phyloP scores from a whole-genome alignment of 192 early-diverging fungal genomes.

The Coemansia sp. region DNA sequence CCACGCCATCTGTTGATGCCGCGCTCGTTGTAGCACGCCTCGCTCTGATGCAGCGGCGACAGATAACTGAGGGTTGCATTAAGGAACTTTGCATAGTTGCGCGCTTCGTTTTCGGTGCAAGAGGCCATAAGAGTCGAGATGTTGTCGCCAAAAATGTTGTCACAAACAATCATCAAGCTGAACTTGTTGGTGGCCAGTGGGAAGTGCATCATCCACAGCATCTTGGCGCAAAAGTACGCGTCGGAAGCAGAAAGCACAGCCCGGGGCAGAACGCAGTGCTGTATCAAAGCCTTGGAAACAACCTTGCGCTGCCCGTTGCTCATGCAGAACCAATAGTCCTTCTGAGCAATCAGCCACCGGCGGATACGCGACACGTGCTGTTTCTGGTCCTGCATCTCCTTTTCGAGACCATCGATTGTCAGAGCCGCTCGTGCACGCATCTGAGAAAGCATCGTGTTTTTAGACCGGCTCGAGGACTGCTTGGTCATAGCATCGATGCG shows the following conservation, averaged over 20 bases:
- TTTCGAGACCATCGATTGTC: constrained; percentile 31
- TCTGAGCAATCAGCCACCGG: constrained; percentile 50
- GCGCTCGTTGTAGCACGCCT: constrained; percentile 38
- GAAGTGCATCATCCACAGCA: constrained; percentile 51
- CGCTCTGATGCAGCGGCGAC: constrained; percentile 30
- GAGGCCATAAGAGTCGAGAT: constrained; percentile 37
- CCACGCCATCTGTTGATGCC: constrained; percentile 47
- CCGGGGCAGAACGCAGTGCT: constrained; percentile 47
- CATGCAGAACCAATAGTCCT: constrained; percentile 57
- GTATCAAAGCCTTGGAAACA: constrained; percentile 35
- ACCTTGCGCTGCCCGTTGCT: constrained; percentile 37
- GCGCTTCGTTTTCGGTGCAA: constrained; percentile 47
- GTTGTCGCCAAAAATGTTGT: constrained; percentile 35
- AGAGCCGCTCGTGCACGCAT: constrained; percentile 26
- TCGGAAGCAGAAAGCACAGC: constrained; percentile 48
- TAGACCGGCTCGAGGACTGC: constrained; percentile 24
- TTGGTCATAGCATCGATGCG: constrained; percentile 31
- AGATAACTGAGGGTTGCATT: constrained; percentile 34
- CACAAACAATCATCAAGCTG: constrained; percentile 49
- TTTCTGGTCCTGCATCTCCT: constrained; percentile 36
- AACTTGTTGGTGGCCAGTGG: constrained; percentile 55
- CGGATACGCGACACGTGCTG: constrained; percentile 44
- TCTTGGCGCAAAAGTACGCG: constrained; percentile 50
- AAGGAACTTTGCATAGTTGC: constrained; percentile 46
- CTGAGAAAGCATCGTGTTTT: constrained; percentile 21